Evolutionary conservation across 768 basidiomycete species (phyloP), one percentile per base, ranked within the genome.

Genomic region (Naganishia vishniacii): DNA sequence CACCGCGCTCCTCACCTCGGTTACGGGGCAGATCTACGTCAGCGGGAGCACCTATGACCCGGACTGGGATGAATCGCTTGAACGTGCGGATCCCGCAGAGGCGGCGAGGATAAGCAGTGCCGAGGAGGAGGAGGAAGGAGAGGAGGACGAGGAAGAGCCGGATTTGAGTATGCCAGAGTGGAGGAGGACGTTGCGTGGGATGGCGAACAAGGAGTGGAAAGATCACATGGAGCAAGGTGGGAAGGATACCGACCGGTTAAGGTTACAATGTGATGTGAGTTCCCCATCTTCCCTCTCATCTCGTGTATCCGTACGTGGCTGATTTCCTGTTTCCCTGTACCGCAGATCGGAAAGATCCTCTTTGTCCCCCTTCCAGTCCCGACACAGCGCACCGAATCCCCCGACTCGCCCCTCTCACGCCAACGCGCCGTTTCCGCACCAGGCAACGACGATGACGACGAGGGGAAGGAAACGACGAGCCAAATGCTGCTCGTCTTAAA

Each of bases 151-250:
- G 4, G 49, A 31, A 6, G 53, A 56, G 26, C 53, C 53, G 23
- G 53, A 56, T 56, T 18, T 56, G 34, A 40, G 15, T 2, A 56
- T 56, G 53, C 53, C 53, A 9, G 53, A 56, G 37, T 56, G 53
- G 53, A 37, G 53, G 13, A 3, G 53, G 37, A 56, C 53, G 23
- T 40, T 56, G 53, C 53, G 53, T 9, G 53, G 53, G 20, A 56
- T 56, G 53, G 53, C 53, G 37, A 56, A 56, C 37, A 56, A 29
- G 37, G 53, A 56, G 37, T 56, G 53, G 53, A 56, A 56, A 16
- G 53, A 56, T 23, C 53, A 56, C 40, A 3, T 56, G 3, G 53
- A 56, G 28, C 34, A 37, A 20, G 53, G 53, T 25, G 53, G 53
- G 13, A n/a, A 37, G 23, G 53, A 56, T 56, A 56, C 53, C 34